Evolutionary conservation across 2,329 filamentous ascomycete species (phyloP).

Genomic region (Stachybotrys elegans): DNA sequence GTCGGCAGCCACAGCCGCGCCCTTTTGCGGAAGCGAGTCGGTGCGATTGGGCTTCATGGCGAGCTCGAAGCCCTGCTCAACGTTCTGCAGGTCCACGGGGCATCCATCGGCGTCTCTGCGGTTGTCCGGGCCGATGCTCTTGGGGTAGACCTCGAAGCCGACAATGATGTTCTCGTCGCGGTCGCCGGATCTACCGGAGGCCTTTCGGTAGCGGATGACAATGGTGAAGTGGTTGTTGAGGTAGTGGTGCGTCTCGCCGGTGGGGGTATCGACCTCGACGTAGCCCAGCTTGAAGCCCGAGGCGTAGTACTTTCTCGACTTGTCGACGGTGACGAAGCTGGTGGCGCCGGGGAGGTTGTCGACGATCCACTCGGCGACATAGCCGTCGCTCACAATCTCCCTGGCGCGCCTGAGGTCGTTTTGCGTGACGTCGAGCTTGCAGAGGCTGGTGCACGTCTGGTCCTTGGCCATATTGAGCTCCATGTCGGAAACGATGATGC

Average conservation of each 20-base stretch:
- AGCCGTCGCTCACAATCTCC: conserved; percentile 70
- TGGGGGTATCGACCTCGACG: conserved; percentile 56
- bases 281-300: conserved; percentile 86
- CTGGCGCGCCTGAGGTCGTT: conserved; percentile 62
- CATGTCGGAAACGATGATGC: conserved; percentile 80
- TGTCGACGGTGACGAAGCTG: conserved; percentile 82
- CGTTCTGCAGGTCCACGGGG: conserved; percentile 59
- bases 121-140: conserved; percentile 63
- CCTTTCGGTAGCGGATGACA: conserved; percentile 71
- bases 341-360: conserved; percentile 88
- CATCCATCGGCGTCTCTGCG: conserved; percentile 61
- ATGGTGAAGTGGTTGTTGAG: conserved; percentile 88
- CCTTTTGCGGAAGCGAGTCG: conserved; percentile 32
- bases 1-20: conserved; percentile 57
- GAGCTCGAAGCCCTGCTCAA: conserved; percentile 59
- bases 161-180: conserved; percentile 75
- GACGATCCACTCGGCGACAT: conserved; percentile 90
- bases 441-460: conserved; percentile 66
- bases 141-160: conserved; percentile 85
- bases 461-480: conserved; percentile 74
- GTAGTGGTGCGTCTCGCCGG: conserved; percentile 61
- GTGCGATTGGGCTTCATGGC: conserved; percentile 57
- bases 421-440: conserved; percentile 60
- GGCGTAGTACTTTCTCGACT: conserved; percentile 80
- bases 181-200: conserved; percentile 62